Evolutionary conservation across 257 asterid genomes (phyloP).

Genomic region (Ajuga chamaepitys): DNA sequence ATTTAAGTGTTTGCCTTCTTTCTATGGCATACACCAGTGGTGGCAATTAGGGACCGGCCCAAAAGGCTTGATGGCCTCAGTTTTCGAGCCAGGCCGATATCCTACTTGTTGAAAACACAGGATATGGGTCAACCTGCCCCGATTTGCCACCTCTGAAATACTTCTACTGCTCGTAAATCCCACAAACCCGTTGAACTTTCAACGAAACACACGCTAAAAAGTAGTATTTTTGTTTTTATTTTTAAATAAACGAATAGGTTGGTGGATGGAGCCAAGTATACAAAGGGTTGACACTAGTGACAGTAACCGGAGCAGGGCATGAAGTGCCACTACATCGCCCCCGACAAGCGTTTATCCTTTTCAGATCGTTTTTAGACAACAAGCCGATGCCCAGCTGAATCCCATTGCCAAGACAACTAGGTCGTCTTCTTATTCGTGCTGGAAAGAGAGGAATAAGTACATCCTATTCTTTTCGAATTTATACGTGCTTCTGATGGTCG

Average conservation of each 20-base stretch:
- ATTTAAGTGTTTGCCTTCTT: too few relatives aligned
- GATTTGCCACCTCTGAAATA: too few relatives aligned
- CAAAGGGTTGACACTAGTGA: slow-evolving; percentile 80
- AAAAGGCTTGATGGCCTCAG: too few relatives aligned
- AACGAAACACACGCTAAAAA: too few relatives aligned
- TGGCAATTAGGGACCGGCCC: too few relatives aligned
- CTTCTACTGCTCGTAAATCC: too few relatives aligned
- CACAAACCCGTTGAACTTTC: too few relatives aligned
- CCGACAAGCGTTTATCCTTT: slow-evolving; percentile 78
- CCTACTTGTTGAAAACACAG: too few relatives aligned
- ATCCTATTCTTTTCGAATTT: not conserved
- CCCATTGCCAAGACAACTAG: not conserved
- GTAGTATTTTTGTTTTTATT: too few relatives aligned
- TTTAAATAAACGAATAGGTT: slow-evolving; percentile 39
- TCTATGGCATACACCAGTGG: too few relatives aligned
- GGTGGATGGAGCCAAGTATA: slow-evolving; percentile 99
- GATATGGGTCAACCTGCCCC: too few relatives aligned
- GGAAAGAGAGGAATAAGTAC: not conserved
- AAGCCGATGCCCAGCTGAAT: slow-evolving; percentile 55
- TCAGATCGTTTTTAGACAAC: slow-evolving; percentile 67
- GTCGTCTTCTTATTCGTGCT: not conserved
- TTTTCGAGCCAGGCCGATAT: too few relatives aligned
- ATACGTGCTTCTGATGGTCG: not conserved
- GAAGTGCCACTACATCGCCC: slow-evolving; percentile 98
- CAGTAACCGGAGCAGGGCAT: slow-evolving; percentile 90